Evolutionary conservation across 352 stramenopile species (phyloP).

Genomic region (Porosira glacialis): DNA sequence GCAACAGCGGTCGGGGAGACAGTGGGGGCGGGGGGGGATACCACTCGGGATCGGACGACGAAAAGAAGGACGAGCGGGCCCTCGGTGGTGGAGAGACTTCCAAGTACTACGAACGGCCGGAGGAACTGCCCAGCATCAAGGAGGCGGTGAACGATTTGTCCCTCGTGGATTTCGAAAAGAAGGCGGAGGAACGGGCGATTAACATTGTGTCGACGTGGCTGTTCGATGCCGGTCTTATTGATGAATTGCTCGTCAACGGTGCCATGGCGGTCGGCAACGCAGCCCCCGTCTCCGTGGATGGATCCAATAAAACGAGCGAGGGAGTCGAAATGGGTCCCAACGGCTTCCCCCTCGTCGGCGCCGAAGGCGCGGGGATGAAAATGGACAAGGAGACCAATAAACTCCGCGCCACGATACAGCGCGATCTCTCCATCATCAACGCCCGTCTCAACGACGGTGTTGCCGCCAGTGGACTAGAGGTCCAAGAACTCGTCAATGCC

Average conservation of each 20-base stretch:
- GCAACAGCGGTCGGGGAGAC: not conserved
- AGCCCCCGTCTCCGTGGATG: constrained; percentile 9
- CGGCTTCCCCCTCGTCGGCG: constrained; percentile 68
- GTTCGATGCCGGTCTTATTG: constrained; percentile 79
- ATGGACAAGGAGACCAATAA: constrained; percentile 81
- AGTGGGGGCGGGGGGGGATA: constrained; percentile 27
- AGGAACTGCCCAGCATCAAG: constrained; percentile 71
- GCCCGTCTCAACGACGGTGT: constrained; percentile 79
- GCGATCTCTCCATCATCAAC: constrained; percentile 77
- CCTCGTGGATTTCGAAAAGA: constrained; percentile 75
- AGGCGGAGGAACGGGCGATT: constrained; percentile 73
- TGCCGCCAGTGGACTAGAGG: constrained; percentile 69
- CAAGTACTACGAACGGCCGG: constrained; percentile 61
- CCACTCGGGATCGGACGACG: too few species aligned
- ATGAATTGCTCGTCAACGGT: constrained; percentile 76
- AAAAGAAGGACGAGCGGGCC: not conserved
- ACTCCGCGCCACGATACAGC: constrained; percentile 53
- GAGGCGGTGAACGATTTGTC: constrained; percentile 67
- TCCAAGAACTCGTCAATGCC: constrained; percentile 80
- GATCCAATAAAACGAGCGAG: constrained; percentile 44
- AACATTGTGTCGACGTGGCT: constrained; percentile 76
- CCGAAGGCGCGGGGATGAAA: constrained; percentile 51
- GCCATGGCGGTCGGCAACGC: constrained; percentile 29
- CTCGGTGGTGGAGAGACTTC: constrained; percentile 1
- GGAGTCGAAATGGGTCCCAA: constrained; percentile 63